phyloP scores from a whole-genome alignment of 2,329 filamentous ascomycete genomes.

The Neopestalotiopsis sp. region DNA sequence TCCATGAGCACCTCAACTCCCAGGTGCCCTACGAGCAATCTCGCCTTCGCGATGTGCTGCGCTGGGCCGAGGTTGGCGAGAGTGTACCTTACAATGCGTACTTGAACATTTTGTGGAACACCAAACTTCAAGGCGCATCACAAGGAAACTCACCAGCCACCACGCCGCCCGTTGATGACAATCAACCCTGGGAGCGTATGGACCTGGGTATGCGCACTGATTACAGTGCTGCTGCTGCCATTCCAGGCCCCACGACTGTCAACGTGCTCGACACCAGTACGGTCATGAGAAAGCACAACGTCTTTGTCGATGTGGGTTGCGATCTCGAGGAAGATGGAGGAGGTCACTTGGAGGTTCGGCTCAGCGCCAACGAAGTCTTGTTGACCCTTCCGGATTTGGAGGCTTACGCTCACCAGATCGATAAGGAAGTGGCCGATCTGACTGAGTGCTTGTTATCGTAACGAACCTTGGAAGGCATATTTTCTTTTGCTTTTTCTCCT shows the following conservation, averaged over 20 bases:
- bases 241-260: conserved; percentile 17
- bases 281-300: conserved; percentile 17
- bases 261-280: conserved; percentile 18
- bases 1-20: conserved; percentile 18
- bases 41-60: conserved; percentile 20
- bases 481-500: no score
- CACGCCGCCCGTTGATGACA: conserved; percentile 4
- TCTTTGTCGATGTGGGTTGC: conserved; percentile 19
- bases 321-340: conserved; percentile 8
- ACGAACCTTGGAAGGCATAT: background rate
- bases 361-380: conserved; percentile 16
- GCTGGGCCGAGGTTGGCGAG: conserved; percentile 14
- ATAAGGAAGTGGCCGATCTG: conserved; percentile 13
- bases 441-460: conserved; percentile 11
- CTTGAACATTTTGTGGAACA: conserved; percentile 22
- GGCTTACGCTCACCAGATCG: conserved; percentile 9
- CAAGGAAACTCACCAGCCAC: background rate
- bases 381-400: conserved; percentile 7
- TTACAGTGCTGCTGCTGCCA: conserved; percentile 16
- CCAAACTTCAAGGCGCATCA: conserved; percentile 10
- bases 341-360: conserved; percentile 13
- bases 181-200: conserved; percentile 18
- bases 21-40: conserved; percentile 22
- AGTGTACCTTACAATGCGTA: conserved; percentile 22
- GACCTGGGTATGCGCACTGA: conserved; percentile 22